phyloP scores from a whole-genome alignment of 2,329 filamentous ascomycete genomes.

The Thermomyces lanuginosus region DNA sequence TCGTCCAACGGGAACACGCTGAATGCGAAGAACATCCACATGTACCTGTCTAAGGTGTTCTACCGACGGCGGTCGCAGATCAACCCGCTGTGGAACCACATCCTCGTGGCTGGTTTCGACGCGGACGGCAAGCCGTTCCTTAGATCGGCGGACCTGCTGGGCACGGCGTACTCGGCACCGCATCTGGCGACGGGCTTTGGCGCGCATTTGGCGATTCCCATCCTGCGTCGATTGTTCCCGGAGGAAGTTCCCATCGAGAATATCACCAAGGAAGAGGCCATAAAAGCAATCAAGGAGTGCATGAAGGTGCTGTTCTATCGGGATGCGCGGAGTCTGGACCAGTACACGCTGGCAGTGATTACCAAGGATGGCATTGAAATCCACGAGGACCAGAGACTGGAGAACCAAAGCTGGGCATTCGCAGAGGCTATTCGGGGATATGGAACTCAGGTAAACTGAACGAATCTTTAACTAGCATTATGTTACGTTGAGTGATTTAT shows the following conservation, averaged over 20 bases:
- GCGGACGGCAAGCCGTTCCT: constrained; percentile 70
- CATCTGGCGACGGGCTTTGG: constrained; percentile 89
- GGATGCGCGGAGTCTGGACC: constrained; percentile 80
- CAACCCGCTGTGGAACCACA: constrained; percentile 92
- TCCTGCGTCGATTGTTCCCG: constrained; percentile 68
- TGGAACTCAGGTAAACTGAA: constrained; percentile 56
- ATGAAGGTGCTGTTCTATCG: constrained; percentile 98
- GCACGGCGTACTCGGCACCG: constrained; percentile 77
- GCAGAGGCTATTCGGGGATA: constrained; percentile 90
- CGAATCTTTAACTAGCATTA: constrained; percentile 1
- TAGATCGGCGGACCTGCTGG: constrained; percentile 76
- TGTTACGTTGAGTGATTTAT: constrained; percentile 2
- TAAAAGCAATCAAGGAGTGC: constrained; percentile 72
- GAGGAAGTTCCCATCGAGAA: constrained; percentile 63
- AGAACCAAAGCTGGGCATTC: constrained; percentile 96
- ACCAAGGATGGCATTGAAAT: constrained; percentile 79
- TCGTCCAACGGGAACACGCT: constrained; percentile 41
- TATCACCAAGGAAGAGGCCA: constrained; percentile 60
- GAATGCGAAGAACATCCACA: constrained; percentile 87
- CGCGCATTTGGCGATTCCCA: constrained; percentile 78
- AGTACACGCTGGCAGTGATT: constrained; percentile 79
- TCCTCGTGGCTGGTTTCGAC: constrained; percentile 81
- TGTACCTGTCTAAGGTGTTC: constrained; percentile 87
- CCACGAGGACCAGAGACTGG: constrained; percentile 70
- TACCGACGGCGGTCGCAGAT: constrained; percentile 91